Conservation (phyloP, 257 asterid genomes). For the Solanum pinnatisectum region DNA sequence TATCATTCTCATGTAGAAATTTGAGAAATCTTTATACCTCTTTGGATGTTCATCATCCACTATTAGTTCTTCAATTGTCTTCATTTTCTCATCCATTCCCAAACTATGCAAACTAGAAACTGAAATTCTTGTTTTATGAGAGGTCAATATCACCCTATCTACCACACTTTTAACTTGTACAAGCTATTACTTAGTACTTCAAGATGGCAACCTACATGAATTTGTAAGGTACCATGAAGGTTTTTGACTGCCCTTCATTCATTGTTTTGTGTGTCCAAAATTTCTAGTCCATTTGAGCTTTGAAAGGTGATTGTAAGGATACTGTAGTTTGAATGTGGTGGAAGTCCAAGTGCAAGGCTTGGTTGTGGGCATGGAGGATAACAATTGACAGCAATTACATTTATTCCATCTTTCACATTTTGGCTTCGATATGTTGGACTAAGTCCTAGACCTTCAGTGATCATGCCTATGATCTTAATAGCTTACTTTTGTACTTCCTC, state of each 20-base stretch:
- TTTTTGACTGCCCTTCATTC: slow-evolving; percentile 23
- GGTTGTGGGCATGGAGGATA: slow-evolving; percentile 41
- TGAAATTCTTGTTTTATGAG: slow-evolving; percentile 25
- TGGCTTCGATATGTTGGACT: slow-evolving; percentile 19
- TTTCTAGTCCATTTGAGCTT: slow-evolving; percentile 24
- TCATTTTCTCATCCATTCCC: slow-evolving; percentile 39
- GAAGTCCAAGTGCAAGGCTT: slow-evolving; percentile 29
- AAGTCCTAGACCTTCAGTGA: slow-evolving; percentile 41
- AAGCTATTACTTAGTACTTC: slow-evolving; percentile 45
- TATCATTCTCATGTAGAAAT: slow-evolving; percentile 23
- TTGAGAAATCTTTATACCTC: neutral
- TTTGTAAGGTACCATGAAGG: slow-evolving; percentile 15
- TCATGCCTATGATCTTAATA: slow-evolving; percentile 5
- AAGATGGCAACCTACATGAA: slow-evolving; percentile 41
- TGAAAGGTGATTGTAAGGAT: slow-evolving; percentile 33
- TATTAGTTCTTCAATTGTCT: slow-evolving; percentile 17
- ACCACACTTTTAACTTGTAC: slow-evolving; percentile 19
- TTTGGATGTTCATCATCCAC: slow-evolving; percentile 19
- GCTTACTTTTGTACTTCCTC: slow-evolving; percentile 23
- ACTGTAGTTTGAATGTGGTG: slow-evolving; percentile 41
- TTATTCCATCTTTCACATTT: slow-evolving; percentile 27
- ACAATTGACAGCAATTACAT: slow-evolving; percentile 31
- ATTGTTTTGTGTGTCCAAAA: neutral
- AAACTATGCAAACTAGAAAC: slow-evolving; percentile 35
- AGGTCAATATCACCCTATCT: slow-evolving; percentile 18